These are phyloP conservation scores for Penicillium roqueforti DNA, from an alignment of 495 filamentous ascomycete genomes.

Conservation along the genomic window DNA sequence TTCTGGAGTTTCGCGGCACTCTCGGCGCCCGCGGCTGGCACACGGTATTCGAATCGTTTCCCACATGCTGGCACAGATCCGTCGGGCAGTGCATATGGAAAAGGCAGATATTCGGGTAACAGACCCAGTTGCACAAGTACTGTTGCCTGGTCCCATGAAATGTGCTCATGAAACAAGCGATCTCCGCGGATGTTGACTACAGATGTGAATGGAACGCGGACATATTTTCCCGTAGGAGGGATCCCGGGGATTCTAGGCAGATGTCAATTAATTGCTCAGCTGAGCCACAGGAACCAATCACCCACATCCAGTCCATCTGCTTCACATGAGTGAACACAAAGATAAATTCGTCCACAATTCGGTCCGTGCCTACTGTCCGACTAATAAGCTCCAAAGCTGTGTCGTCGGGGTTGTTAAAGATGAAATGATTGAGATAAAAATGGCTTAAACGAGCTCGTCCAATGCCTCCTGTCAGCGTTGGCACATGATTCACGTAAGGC, in stretches of 20 bases:
- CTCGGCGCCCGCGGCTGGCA: slow-evolving; percentile 65
- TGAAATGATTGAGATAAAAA: slow-evolving; percentile 74
- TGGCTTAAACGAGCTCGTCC: slow-evolving; percentile 56
- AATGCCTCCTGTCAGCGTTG: slow-evolving; percentile 65
- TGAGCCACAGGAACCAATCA: slow-evolving; percentile 32
- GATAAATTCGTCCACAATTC: slow-evolving; percentile 56
- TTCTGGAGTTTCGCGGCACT: slow-evolving; percentile 62
- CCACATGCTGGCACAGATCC: slow-evolving; percentile 34
- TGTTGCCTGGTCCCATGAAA: slow-evolving; percentile 80
- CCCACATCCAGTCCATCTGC: slow-evolving; percentile 65
- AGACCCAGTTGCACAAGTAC: slow-evolving; percentile 71
- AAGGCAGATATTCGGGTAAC: slow-evolving; percentile 58
- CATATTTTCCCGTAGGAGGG: slow-evolving; percentile 60
- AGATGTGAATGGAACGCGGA: slow-evolving; percentile 65
- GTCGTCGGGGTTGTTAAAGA: slow-evolving; percentile 64
- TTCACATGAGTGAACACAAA: slow-evolving; percentile 61
- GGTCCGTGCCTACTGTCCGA: slow-evolving; percentile 58
- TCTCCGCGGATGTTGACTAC: slow-evolving; percentile 75
- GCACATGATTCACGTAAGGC: slow-evolving; percentile 58
- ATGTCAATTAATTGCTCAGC: slow-evolving; percentile 41
- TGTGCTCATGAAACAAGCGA: slow-evolving; percentile 73
- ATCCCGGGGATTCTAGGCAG: slow-evolving; percentile 56
- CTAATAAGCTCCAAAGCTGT: slow-evolving; percentile 64
- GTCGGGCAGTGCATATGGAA: slow-evolving; percentile 49
- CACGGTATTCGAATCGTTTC: slow-evolving; percentile 54